Evolutionary conservation across 2,329 filamentous ascomycete species (phyloP), one percentile per base, ranked within the genome.

Genomic region (Stachybotrys elegans): DNA sequence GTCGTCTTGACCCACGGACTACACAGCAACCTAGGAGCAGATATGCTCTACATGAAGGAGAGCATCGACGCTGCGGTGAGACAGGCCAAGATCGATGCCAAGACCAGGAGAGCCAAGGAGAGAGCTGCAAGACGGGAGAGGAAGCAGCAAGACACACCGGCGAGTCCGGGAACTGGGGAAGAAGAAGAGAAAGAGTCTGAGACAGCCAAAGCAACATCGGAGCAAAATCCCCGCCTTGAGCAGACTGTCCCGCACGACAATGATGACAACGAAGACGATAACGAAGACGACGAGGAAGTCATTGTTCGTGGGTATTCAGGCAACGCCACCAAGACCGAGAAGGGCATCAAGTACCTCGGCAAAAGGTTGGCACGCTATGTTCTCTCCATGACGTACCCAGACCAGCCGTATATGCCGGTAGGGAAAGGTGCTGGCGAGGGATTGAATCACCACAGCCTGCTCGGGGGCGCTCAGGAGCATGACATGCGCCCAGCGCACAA

Each of bases 21-120:
- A 50, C 93, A 98, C 64, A 95, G 92, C 66, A 98, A 98, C 62
- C 75, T 96, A 12, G 89, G 93, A 5, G 87, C 90, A 19, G 93
- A 98, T 62, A 95, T 98, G 93, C 73, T 98, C 17, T 98, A 88
- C 60, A 69, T 98, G 62, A 98, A 98, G 60, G 93, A 98, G 66
- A 95, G 89, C 64, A 97, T 98, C 49, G 93, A 98, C 67, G 81
- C 83, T 22, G 83, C 88, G 3, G 85, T 84, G 4, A 84, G 73
- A 55, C 82, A 92, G 59, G 85, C 88, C 22, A 83, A 84, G 54
- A 69, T 81, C 40, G 84, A 88, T 62, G 80, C 83, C 29, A 83
- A 76, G 60, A 74, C 70, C 40, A 75, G 86, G 46, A 79, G 74
- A 53, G 72, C 70, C 44, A 72, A 66, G 53, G 69, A 77, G 57